Conservation (phyloP, 345 rosid species). For the Geranium rotundifolium region DNA sequence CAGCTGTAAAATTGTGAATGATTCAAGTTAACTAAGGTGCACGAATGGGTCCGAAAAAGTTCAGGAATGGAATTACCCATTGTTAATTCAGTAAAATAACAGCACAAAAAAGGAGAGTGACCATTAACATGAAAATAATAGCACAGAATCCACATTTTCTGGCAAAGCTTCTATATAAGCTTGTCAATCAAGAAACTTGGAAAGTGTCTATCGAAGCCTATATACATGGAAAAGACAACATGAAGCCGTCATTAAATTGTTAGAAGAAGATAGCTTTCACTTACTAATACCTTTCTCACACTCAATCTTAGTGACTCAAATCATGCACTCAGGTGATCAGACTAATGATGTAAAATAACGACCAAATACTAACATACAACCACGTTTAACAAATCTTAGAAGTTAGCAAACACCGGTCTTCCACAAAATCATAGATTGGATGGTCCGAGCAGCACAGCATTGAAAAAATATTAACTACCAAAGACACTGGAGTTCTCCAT, state of each 20-base stretch:
- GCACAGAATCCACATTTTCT: not conserved
- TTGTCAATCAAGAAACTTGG: not conserved
- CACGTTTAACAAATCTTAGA: not conserved
- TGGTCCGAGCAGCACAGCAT: not conserved
- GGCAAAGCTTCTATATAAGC: not conserved
- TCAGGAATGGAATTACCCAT: not conserved
- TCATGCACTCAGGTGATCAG: not conserved
- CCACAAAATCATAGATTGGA: not conserved
- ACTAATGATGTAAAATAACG: not conserved
- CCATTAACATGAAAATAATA: not conserved
- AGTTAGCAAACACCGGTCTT: not conserved
- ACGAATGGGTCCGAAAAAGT: not conserved
- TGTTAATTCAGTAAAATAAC: not conserved
- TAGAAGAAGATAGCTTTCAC: not conserved
- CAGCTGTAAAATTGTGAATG: conserved; percentile 43
- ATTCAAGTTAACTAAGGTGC: not conserved
- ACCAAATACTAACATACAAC: not conserved
- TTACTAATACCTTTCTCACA: not conserved
- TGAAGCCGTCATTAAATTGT: not conserved
- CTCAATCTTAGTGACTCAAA: not conserved
- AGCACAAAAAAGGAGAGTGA: not conserved
- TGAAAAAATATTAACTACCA: no score
- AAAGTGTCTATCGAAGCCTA: not conserved
- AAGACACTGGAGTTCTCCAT: not conserved
- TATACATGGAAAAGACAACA: not conserved